Conservation (phyloP, 495 filamentous ascomycete species). For the Apiosordaria backusii region DNA sequence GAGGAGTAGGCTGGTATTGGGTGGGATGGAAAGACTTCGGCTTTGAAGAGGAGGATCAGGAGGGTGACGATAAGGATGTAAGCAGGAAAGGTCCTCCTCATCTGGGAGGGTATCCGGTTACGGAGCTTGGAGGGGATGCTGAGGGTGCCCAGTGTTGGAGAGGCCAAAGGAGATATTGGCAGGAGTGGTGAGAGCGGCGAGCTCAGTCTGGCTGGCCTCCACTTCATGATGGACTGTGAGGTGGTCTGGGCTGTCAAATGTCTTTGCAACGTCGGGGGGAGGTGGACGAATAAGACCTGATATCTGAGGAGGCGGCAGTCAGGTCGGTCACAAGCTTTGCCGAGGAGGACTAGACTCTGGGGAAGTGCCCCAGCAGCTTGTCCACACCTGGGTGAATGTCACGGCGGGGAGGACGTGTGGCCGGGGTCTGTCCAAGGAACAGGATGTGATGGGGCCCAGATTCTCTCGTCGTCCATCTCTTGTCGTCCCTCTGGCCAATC, state of each 20-base stretch:
- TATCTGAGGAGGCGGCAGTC: background rate
- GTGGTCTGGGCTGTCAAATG: background rate
- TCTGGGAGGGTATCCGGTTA: slow-evolving; percentile 32
- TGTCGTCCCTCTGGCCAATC: background rate
- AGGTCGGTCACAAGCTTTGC: background rate
- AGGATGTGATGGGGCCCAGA: background rate
- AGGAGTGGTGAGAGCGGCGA: slow-evolving; percentile 26
- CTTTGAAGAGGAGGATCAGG: slow-evolving; percentile 37
- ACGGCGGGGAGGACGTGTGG: background rate
- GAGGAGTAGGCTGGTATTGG: background rate
- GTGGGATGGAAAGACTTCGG: slow-evolving; percentile 26
- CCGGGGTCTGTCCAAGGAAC: background rate
- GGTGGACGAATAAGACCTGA: too few species aligned
- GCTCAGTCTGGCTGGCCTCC: slow-evolving; percentile 20
- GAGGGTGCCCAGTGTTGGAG: slow-evolving; percentile 13
- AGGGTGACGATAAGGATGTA: slow-evolving; percentile 29
- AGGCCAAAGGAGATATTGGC: slow-evolving; percentile 22
- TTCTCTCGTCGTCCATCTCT: background rate
- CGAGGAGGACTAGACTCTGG: background rate
- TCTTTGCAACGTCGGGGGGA: background rate
- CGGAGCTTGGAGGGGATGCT: slow-evolving; percentile 23
- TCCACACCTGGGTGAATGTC: background rate
- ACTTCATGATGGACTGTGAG: slow-evolving; percentile 2
- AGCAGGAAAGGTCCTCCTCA: slow-evolving; percentile 28
- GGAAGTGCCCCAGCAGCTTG: background rate